Conservation (phyloP, 2,329 filamentous ascomycete genomes). For the Amesomyces nigricolor region DNA sequence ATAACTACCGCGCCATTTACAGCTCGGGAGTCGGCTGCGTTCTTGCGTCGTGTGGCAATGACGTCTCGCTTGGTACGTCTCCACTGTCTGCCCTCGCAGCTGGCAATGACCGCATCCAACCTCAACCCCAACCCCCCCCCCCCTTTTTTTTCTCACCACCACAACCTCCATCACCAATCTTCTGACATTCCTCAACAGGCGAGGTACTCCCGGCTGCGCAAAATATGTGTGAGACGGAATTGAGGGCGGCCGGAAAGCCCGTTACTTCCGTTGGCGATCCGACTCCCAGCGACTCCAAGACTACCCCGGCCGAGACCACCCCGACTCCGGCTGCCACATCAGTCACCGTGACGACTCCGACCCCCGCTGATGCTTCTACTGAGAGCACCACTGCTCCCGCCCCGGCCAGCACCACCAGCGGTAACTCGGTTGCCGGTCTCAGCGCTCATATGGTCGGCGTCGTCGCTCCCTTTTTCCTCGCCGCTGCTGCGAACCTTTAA, state of each 20-base stretch:
- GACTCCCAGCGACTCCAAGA: neutral
- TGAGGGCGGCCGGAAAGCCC: neutral
- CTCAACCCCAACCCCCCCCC: too few species aligned
- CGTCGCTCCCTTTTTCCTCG: too few species aligned
- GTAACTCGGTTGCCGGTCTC: too few species aligned
- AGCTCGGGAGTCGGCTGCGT: constrained; percentile 8
- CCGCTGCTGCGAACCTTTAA: too few species aligned
- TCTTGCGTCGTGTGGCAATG: constrained; percentile 12
- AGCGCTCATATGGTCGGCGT: too few species aligned
- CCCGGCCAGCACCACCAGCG: too few species aligned
- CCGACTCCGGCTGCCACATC: too few species aligned
- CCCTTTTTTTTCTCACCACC: too few species aligned
- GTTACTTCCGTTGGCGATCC: neutral
- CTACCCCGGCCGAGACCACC: neutral
- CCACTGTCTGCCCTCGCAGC: neutral
- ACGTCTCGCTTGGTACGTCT: constrained; percentile 13
- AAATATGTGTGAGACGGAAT: constrained; percentile 10
- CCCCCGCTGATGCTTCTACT: too few species aligned
- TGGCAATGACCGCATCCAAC: too few species aligned
- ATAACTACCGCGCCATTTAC: constrained; percentile 19
- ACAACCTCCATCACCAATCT: neutral
- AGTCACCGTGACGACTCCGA: too few species aligned
- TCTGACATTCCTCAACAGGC: neutral
- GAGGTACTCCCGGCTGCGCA: constrained; percentile 17
- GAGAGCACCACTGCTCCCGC: too few species aligned